Evolutionary conservation across 1,284 basidiomycete genomes (phyloP).

Genomic region (Tetrapyrgos nigripes): DNA sequence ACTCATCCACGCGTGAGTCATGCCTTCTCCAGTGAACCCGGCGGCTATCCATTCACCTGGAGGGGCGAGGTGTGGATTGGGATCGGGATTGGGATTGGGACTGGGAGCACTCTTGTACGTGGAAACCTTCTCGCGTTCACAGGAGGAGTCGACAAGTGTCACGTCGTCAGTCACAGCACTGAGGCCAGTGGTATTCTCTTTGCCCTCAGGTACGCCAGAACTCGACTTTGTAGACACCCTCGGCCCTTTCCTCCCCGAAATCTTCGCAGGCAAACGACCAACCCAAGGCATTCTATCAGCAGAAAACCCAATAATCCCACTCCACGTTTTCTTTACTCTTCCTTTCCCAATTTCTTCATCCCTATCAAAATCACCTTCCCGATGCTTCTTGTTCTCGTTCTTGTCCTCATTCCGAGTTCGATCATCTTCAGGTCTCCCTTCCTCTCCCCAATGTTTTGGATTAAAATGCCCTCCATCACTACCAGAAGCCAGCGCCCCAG

Average conservation of each 20-base stretch:
- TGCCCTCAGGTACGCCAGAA: not conserved
- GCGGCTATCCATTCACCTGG: constrained; percentile 61
- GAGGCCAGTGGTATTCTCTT: not conserved
- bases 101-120: too few relatives aligned
- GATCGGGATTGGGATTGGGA: too few relatives aligned
- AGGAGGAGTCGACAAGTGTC: not conserved
- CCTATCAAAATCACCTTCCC: too few relatives aligned
- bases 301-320: constrained; percentile 63
- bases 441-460: constrained; percentile 41
- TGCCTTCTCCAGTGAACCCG: constrained; percentile 71
- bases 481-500: constrained; percentile 42
- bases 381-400: too few relatives aligned
- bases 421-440: constrained; percentile 18
- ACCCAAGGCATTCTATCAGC: constrained; percentile 63
- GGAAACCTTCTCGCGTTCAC: not conserved
- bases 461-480: constrained; percentile 48
- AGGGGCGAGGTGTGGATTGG: constrained; percentile 19
- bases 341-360: constrained; percentile 35
- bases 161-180: not conserved
- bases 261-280: constrained; percentile 50
- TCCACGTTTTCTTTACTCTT: constrained; percentile 60
- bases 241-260: constrained; percentile 38
- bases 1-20: constrained; percentile 71
- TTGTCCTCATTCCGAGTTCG: too few relatives aligned
- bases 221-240: not conserved